Conservation (phyloP, 345 rosid genomes). For the Geranium rotundifolium region DNA sequence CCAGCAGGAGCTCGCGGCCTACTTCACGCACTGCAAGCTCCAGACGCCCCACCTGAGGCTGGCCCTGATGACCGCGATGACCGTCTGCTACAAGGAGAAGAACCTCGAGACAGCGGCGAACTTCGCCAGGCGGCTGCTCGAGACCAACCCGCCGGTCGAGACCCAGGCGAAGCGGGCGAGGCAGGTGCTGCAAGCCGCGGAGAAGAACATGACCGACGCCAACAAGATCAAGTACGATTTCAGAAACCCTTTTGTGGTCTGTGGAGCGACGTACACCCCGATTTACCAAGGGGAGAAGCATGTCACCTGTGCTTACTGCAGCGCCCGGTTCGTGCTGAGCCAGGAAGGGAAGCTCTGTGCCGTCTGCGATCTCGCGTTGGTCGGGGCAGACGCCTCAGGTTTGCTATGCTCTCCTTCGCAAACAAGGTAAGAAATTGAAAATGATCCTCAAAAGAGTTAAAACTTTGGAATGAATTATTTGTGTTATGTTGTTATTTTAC, state of each 20-base stretch:
- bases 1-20: conserved; percentile 95
- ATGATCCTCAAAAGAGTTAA: too few species aligned
- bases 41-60: conserved; percentile 74
- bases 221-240: conserved; percentile 69
- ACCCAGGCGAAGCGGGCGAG: conserved; percentile 70
- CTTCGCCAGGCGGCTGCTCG: conserved; percentile 71
- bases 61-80: conserved; percentile 68
- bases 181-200: conserved; percentile 69
- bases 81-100: conserved; percentile 65
- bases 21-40: conserved; percentile 89
- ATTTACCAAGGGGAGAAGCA: conserved; percentile 89
- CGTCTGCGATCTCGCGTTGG: conserved; percentile 66
- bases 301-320: conserved; percentile 75
- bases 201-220: conserved; percentile 62
- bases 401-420: conserved; percentile 79
- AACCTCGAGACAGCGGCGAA: conserved; percentile 66
- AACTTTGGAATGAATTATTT: too few species aligned
- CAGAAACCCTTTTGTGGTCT: conserved; percentile 81
- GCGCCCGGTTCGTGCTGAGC: conserved; percentile 58
- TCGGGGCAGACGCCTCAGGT: conserved; percentile 93
- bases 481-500: too few species aligned
- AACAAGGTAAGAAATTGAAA: background rate
- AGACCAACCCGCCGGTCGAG: conserved; percentile 64
- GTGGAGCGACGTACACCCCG: conserved; percentile 84
- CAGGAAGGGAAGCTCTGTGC: conserved; percentile 66